phyloP scores from a whole-genome alignment of 257 asterid species.

The Solanum pinnatisectum region DNA sequence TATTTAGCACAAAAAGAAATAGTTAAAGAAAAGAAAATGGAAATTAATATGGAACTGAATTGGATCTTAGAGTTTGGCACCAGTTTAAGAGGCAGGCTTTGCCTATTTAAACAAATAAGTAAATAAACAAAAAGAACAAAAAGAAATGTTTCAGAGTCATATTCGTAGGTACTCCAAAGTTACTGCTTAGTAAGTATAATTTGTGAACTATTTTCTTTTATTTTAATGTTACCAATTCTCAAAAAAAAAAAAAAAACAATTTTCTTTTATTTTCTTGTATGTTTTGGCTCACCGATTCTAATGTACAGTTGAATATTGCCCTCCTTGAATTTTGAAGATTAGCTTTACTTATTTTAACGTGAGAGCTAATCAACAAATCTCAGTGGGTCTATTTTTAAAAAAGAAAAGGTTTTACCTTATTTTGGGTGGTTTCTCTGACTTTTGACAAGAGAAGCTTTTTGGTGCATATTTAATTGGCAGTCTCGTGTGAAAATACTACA shows the following conservation, averaged over 20 bases:
- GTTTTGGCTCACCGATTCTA: background rate
- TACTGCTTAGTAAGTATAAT: background rate
- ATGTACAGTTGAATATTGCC: background rate
- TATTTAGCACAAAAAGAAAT: background rate
- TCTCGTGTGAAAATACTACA: background rate
- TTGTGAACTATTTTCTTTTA: background rate
- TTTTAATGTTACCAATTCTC: too few relatives aligned
- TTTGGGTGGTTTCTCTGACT: background rate
- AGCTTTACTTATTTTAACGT: background rate
- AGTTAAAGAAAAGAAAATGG: background rate
- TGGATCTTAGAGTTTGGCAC: background rate
- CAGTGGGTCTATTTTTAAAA: background rate
- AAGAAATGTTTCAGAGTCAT: background rate
- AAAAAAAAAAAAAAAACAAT: too few relatives aligned
- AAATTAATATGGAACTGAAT: background rate
- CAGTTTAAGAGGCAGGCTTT: background rate
- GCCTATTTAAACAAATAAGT: background rate
- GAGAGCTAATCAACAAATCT: background rate
- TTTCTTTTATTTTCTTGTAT: background rate
- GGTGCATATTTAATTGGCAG: background rate
- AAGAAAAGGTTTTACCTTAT: background rate
- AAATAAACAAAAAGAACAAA: background rate
- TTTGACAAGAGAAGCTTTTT: background rate
- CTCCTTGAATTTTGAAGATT: background rate
- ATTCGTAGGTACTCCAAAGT: background rate